Evolutionary conservation across 495 filamentous ascomycete species (phyloP).

Genomic region (Aspergillus incahuasiensis): DNA sequence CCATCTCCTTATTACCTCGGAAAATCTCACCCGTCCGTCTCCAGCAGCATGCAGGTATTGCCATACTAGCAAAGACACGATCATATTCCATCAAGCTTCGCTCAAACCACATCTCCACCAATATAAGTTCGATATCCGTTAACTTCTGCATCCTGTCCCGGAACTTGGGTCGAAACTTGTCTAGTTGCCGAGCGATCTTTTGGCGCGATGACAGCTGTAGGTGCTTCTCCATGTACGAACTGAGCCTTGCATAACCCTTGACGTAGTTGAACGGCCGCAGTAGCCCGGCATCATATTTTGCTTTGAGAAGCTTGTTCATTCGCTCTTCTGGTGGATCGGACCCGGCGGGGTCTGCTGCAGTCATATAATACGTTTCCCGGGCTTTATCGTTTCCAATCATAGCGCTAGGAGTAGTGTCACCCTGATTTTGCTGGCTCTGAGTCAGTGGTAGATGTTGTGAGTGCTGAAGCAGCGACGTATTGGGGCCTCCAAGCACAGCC

Average conservation of each 20-base stretch:
- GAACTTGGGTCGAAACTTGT: constrained; percentile 92
- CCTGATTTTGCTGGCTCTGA: constrained; percentile 46
- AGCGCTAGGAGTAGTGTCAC: constrained; percentile 53
- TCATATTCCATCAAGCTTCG: constrained; percentile 93
- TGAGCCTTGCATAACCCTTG: constrained; percentile 85
- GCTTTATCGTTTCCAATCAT: constrained; percentile 70
- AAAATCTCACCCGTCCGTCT: constrained; percentile 95
- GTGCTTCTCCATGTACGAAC: constrained; percentile 84
- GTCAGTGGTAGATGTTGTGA: constrained; percentile 30
- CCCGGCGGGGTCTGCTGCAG: constrained; percentile 89
- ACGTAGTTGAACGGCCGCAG: constrained; percentile 97
- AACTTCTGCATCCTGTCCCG: constrained; percentile 87
- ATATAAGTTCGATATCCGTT: constrained; percentile 86
- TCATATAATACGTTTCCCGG: constrained; percentile 88
- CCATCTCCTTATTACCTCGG: constrained; percentile 97
- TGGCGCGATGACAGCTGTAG: constrained; percentile 72
- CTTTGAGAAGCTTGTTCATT: constrained; percentile 90
- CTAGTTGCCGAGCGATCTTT: constrained; percentile 84
- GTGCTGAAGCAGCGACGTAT: constrained; percentile 32
- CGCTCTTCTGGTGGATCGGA: constrained; percentile 89
- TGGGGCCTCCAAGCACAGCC: constrained; percentile 31
- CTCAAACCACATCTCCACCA: constrained; percentile 99
- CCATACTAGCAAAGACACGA: constrained; percentile 98
- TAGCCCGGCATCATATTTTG: constrained; percentile 92
- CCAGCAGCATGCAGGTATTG: constrained; percentile 97